Evolutionary conservation across 352 stramenopile species (phyloP), one percentile per base, ranked within the genome.

Genomic region (Saprolegnia parasitica): DNA sequence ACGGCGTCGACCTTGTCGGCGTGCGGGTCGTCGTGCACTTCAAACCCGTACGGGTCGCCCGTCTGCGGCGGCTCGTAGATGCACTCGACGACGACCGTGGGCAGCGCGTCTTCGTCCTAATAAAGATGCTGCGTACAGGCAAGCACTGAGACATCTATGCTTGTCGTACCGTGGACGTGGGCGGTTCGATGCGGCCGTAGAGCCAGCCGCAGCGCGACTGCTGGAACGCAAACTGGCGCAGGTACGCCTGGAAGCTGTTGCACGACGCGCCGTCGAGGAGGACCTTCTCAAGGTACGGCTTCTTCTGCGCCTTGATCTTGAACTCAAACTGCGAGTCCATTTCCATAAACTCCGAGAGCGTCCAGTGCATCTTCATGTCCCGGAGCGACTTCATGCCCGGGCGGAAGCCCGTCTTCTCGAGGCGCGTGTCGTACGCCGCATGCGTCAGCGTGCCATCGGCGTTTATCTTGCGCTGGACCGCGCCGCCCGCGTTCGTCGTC

Each of bases 321-420:
- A 98, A 99, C 66, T 97, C 93, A 75, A 98, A 99, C 73, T 98
- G 85, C 37, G 93, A 85, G 76, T 99, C 96, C 91, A 99, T 97
- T 60, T 89, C 92, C 72, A 96, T 96, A 78, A 99, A 99, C 80
- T 99, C 96, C 56, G 85, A 84, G 11, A 99, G 77, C 40, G 96
- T 99, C 97, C 97, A 99, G 72, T 98, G 81, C 95, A 98, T 99
- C 81, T 99, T 99, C 87, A 99, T 99, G 75, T 98, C 93, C 1
- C 96, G 82, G 55, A 99, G 77, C 37, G 96, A 79, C 75, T 98
- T 91, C 80, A 98, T 89, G 8, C 97, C 97, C 13, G 96, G 96
- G 23, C 97, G 87, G 78, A 99, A 99, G 46, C 77, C 91, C 71
- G 81, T 96, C 77, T 89, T 86, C 72, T 79, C 81, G 32, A 82